Conservation (phyloP, 768 basidiomycete genomes). For the Xanthoconium purpureum region DNA sequence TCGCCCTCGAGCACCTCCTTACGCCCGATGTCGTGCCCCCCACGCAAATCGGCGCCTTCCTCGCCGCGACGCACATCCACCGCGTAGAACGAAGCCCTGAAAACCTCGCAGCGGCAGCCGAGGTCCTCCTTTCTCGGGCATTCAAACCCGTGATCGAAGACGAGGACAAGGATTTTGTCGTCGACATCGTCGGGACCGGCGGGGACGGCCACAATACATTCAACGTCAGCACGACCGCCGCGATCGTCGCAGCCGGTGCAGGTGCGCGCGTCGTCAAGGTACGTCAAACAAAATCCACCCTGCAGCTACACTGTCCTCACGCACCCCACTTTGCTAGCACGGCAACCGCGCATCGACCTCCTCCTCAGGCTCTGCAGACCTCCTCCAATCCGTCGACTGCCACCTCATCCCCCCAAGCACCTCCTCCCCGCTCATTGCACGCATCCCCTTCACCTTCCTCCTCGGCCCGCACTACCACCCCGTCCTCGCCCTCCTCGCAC, state of each 20-base stretch:
- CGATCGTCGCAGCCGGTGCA: conserved; percentile 89
- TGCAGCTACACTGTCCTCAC: neutral
- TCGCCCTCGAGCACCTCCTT: conserved; percentile 73
- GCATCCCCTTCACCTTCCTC: conserved; percentile 86
- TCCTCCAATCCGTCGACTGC: conserved; percentile 82
- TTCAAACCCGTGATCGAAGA: conserved; percentile 12
- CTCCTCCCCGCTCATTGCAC: conserved; percentile 46
- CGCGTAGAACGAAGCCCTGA: conserved; percentile 74
- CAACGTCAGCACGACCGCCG: conserved; percentile 95
- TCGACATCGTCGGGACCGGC: conserved; percentile 43
- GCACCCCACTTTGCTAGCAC: conserved; percentile 51
- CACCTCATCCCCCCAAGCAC: conserved; percentile 62
- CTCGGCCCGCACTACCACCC: conserved; percentile 95
- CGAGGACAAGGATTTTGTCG: conserved; percentile 66
- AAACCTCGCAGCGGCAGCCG: conserved; percentile 75
- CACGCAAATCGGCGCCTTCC: conserved; percentile 83
- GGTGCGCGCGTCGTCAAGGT: conserved; percentile 94
- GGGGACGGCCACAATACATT: conserved; percentile 96
- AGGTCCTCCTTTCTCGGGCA: conserved; percentile 37
- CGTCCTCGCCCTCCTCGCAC: conserved; percentile 73
- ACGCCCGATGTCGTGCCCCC: conserved; percentile 61
- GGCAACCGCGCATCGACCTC: conserved; percentile 91
- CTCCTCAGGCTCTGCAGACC: conserved; percentile 89
- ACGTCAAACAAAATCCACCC: neutral
- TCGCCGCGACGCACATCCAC: conserved; percentile 80